Base-by-base conservation (phyloP, 148 eudicot species). In the Agrostemma githago region DNA sequence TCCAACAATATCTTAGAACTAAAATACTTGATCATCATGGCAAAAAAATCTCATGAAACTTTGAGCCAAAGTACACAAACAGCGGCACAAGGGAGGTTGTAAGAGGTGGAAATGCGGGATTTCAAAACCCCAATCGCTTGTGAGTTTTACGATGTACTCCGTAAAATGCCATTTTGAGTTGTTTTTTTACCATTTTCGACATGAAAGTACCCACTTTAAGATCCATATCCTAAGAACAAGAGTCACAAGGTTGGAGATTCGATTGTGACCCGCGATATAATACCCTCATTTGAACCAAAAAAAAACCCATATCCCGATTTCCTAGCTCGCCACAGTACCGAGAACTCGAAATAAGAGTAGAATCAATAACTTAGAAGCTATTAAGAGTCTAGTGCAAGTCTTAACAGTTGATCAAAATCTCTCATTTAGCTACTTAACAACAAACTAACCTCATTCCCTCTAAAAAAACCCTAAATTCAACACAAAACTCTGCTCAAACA, bases 321-420 rank as follows among this genome's bases (percentile, higher is more conserved):
- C 16, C 56, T 51, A 51, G 15, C 56, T 11, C 56, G 15, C 38
- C 53, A 51, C 17, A 53, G 2, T 75, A 42, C 17, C 10, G 10
- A 15, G 56, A 63, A 54, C 73, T 74, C 66, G 8, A 54, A 74
- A 75, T 72, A 38, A 48, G 59, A 75, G 11, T 48, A 70, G 6
- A 26, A 26, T 20, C 15, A 62, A 43, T 8, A 75, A 60, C 72
- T 72, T 48, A 58, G 62, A 59, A 44, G 34, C 43, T 6, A n/a
- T n/a, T n/a, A 38, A 14, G 39, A 53, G 54, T 48, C 54, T 1
- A 48, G 14, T 48, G 54, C 26, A 61, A 46, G 59, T 56, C 71
- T 57, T 61, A n/a, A 9, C 8, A 77, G 39, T 16, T 54, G 17
- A 40, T 40, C 39, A 20, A 71, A 51, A 14, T 15, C n/a, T 40